Evolutionary conservation across 306 rosid species (phyloP), one percentile per base, ranked within the genome.

Genomic region (Hippophae tibetana): DNA sequence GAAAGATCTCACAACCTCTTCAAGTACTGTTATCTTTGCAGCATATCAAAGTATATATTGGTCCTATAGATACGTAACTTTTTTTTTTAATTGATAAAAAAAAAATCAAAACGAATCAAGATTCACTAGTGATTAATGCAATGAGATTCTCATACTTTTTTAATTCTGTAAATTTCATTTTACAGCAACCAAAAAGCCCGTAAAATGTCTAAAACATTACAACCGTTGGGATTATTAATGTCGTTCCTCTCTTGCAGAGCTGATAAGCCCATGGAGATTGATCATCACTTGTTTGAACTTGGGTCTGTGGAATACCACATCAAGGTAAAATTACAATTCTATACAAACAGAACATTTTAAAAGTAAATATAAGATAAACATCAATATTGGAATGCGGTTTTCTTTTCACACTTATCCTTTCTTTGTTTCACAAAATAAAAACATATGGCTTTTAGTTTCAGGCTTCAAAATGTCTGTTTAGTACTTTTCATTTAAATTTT

Each of bases 241-340:
- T 53, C n/a, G 64, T 76, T 13, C 62, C 47, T 69, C 41, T 63
- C 60, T 49, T 78, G 68, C 92, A 87, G 96, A 55, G 70, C 82
- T 12, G 85, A 85, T 74, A 83, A 78, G 77, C 79, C 89, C 8
- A 10, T 69, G 61, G 93, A 83, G 74, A 71, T 83, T 65, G 95
- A 92, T 66, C 92, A 87, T 69, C 95, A 82, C 76, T 73, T 87
- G 47, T 70, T 81, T 47, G 95, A 87, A 78, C 81, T 83, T 68
- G 98, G 96, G 44, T 83, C 87, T 41, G 82, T 81, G 62, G 82
- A 83, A 61, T 87, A 83, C 62, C 95, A 78, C 66, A 71, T 85
- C 72, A 84, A 76, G 96, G 98, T 85, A 75, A 55, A 58, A 44
- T 44, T 50, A 5, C 40, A 47, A 31, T 23, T 25, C 56, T 46